Conservation (phyloP, 305 asterid genomes). For the Solanum chacoense region DNA sequence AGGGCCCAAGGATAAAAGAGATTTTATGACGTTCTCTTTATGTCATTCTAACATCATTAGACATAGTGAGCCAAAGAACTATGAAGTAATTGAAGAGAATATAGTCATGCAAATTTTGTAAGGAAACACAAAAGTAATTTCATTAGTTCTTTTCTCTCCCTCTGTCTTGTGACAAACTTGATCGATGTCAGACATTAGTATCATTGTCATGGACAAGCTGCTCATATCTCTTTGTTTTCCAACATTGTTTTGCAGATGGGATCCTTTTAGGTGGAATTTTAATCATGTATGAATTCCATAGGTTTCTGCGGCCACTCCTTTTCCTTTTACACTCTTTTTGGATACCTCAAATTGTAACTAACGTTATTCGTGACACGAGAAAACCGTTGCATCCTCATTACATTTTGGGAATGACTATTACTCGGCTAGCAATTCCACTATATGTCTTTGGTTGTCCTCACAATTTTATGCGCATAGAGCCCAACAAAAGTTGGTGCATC, state of each 20-base stretch:
- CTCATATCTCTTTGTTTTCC: constrained; percentile 1
- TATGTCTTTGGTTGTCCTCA: constrained; percentile 88
- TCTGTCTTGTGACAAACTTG: background rate
- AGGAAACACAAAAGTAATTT: background rate
- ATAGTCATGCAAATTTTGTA: background rate
- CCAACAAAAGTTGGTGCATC: constrained; percentile 67
- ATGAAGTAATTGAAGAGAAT: background rate
- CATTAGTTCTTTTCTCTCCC: background rate
- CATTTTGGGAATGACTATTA: constrained; percentile 75
- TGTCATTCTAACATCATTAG: background rate
- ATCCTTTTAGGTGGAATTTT: constrained; percentile 86
- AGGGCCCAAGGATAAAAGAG: background rate
- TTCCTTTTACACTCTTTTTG: constrained; percentile 88
- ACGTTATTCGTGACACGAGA: constrained; percentile 78
- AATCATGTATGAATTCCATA: constrained; percentile 84
- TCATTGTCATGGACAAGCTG: background rate
- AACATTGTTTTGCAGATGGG: constrained; percentile 62
- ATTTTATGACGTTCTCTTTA: background rate
- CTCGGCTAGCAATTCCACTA: constrained; percentile 78
- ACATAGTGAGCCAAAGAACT: background rate
- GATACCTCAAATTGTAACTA: constrained; percentile 86
- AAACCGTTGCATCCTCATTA: constrained; percentile 95
- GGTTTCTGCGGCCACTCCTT: constrained; percentile 56
- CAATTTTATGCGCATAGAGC: constrained; percentile 93
- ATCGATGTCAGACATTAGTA: background rate